Base-by-base conservation (phyloP, 495 filamentous ascomycete genomes). In the Margaritispora aquatica region DNA sequence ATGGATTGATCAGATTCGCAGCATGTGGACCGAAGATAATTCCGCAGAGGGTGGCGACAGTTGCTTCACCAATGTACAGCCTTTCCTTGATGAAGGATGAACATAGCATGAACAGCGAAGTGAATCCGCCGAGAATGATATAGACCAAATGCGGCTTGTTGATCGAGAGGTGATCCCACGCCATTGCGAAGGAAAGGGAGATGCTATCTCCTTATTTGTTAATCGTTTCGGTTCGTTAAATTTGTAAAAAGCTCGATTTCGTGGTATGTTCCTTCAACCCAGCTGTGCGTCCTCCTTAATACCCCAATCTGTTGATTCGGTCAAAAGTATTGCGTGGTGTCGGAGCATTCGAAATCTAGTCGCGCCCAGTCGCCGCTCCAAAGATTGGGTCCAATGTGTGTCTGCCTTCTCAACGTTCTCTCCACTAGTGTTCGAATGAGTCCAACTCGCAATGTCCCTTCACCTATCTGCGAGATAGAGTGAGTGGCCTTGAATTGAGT, bases 61-160 rank as follows among this genome's bases (percentile, higher is more conserved):
- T 96, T 24, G 95, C 95, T 82, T 99, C 95, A 65, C 95, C 95
- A 58, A 99, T 97, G 75, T 99, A 99, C 56, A 99, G 82, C 66
- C 89, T 86, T 76, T 99, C 95, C 79, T 99, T 99, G 72, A 99
- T 93, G 71, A 97, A 85, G 49, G 94, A 87, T 41, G 94, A 97
- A 72, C 90, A 95, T 48, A 99, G 77, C 95, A 99, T 99, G 77
- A 99, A 99, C 65, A 99, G 77, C 54, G 88, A 90, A 55, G 95
- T 97, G 76, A 99, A 99, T 66, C 94, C 95, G 63, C 95, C 95
- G 38, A 99, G 78, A 73, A 99, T 97, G 76, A 96, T 90, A 73
- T 99, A 99, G 46, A 95, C 95, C 89, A 96, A 71, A 79, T 99
- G 95, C 60, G 95, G 90, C 79, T 87, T 88, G 70, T 96, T 96